These are phyloP conservation scores for Fusarium citri DNA, from an alignment of 2,329 filamentous ascomycete genomes.

Conservation along the genomic window DNA sequence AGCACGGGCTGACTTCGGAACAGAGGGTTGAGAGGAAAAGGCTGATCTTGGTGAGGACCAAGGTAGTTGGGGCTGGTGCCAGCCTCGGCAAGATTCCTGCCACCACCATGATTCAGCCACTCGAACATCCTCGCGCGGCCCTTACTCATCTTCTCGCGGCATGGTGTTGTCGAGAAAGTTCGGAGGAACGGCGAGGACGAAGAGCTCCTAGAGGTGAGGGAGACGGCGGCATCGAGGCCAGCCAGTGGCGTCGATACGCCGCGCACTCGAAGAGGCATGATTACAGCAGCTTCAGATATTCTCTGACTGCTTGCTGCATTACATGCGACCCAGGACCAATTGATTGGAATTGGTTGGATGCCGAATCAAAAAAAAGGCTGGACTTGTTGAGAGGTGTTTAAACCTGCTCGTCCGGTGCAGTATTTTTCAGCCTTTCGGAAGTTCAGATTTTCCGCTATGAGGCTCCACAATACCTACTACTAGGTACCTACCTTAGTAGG, in stretches of 20 bases:
- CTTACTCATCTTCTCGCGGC: conserved; percentile 53
- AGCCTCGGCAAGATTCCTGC: conserved; percentile 43
- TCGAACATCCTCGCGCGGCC: conserved; percentile 53
- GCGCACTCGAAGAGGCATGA: conserved; percentile 52
- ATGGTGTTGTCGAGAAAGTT: conserved; percentile 56
- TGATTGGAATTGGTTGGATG: conserved; percentile 42
- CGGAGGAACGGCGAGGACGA: conserved; percentile 41
- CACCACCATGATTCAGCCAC: conserved; percentile 51
- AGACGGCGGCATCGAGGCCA: conserved; percentile 46
- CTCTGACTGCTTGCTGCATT: conserved; percentile 39
- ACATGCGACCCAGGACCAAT: conserved; percentile 43
- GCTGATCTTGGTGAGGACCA: conserved; percentile 57
- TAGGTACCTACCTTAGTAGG: too few species aligned
- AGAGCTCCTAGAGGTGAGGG: conserved; percentile 22
- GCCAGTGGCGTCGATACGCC: conserved; percentile 47
- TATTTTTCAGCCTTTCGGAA: conserved; percentile 41
- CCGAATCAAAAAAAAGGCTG: conserved; percentile 25
- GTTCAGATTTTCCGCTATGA: conserved; percentile 19
- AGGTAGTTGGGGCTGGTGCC: conserved; percentile 54
- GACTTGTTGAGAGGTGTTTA: conserved; percentile 27
- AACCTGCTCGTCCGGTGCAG: conserved; percentile 13
- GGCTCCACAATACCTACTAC: not conserved
- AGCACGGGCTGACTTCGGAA: conserved; percentile 81
- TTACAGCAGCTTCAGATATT: conserved; percentile 34
- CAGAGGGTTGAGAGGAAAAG: conserved; percentile 79